Conservation (phyloP, 805 yeast species). For the Saturnispora mendoncae region DNA sequence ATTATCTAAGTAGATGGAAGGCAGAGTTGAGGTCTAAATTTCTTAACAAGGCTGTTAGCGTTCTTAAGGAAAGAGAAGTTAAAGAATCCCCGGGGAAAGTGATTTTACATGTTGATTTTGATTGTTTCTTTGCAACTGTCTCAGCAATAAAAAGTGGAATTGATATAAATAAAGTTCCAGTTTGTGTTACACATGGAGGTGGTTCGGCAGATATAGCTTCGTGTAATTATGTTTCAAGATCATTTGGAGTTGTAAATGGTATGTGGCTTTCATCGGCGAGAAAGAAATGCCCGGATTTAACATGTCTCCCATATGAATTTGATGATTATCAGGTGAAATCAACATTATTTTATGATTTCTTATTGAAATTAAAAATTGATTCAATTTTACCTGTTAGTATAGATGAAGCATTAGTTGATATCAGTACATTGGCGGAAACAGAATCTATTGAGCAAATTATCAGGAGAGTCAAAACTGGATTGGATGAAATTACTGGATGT, state of each 20-base stretch:
- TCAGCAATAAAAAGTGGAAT: conserved; percentile 47
- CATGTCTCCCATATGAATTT: conserved; percentile 65
- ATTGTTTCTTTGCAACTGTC: conserved; percentile 87
- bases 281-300: conserved; percentile 50
- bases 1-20: conserved; percentile 85
- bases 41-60: conserved; percentile 36
- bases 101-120: conserved; percentile 83
- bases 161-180: conserved; percentile 41
- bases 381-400: conserved; percentile 77
- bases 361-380: conserved; percentile 36
- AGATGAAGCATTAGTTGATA: conserved; percentile 83
- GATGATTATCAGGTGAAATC: conserved; percentile 62
- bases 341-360: conserved; percentile 49
- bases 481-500: conserved; percentile 45
- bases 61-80: conserved; percentile 10
- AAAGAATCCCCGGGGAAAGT: conserved; percentile 13
- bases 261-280: conserved; percentile 78
- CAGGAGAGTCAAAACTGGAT: conserved; percentile 30
- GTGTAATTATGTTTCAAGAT: conserved; percentile 82
- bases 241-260: conserved; percentile 74
- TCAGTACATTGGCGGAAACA: conserved; percentile 26
- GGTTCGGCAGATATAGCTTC: conserved; percentile 75
- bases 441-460: conserved; percentile 23
- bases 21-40: conserved; percentile 59
- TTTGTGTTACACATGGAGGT: conserved; percentile 57